These are phyloP conservation scores for Eremochloa ophiuroides DNA, from an alignment of 176 grass and related monocot genomes.

Conservation along the genomic window DNA sequence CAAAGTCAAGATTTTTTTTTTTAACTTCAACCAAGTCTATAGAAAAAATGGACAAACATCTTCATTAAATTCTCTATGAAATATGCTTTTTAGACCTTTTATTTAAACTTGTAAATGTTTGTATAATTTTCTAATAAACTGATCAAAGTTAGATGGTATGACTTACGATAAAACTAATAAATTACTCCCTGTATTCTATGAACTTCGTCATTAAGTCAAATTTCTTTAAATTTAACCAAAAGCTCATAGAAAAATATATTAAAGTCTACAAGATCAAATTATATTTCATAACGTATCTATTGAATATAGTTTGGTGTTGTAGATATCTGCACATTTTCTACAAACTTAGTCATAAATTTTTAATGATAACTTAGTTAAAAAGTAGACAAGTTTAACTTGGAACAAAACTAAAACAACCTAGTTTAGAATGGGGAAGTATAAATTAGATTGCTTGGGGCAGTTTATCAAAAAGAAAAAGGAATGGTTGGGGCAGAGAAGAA, in stretches of 20 bases:
- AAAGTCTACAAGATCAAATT: background rate
- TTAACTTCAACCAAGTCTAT: background rate
- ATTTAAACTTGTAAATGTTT: background rate
- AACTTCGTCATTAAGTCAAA: background rate
- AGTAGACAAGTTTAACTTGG: background rate
- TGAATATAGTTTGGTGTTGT: background rate
- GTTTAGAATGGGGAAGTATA: background rate
- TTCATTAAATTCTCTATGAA: background rate
- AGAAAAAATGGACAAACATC: background rate
- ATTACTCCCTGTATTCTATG: background rate
- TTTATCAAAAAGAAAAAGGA: background rate
- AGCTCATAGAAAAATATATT: background rate
- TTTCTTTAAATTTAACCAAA: background rate
- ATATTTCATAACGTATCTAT: too few relatives aligned
- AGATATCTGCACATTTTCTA: background rate
- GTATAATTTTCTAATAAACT: background rate
- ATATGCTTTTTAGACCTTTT: too few relatives aligned
- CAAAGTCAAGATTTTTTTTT: background rate
- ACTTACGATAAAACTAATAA: background rate
- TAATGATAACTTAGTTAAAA: background rate
- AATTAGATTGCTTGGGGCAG: background rate
- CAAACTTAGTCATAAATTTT: background rate
- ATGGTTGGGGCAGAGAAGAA: background rate
- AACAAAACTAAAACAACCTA: background rate
- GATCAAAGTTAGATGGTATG: background rate